Evolutionary conservation across 2,329 filamentous ascomycete genomes (phyloP), one percentile per base, ranked within the genome.

Genomic region (Fusarium continuum): DNA sequence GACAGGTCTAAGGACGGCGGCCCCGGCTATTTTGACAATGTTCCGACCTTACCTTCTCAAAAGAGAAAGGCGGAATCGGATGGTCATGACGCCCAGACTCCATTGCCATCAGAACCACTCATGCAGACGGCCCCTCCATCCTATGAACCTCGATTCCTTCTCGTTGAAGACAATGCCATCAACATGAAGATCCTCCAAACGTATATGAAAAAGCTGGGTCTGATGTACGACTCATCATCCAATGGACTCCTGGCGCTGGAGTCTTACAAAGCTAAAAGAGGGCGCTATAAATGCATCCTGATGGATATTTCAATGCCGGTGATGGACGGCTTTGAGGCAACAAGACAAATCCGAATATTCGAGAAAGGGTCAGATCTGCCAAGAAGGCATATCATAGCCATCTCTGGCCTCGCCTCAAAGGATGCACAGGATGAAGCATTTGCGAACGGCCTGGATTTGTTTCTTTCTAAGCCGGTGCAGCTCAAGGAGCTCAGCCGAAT

Each of bases 231-330:
- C 14, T 72, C 69, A 3, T 76, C 73, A 5, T 65, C 53, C 11
- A 72, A 79, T 48, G 77, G 77, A 0, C 59, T 72, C 9, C 68
- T 76, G 40, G 76, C 76, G 0, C 32, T 78, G 6, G 68, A 76
- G n/a, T 63, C 63, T 3, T 78, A 72, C 46, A 61, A 46, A 20
- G 38, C 61, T 2, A 49, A 61, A 6, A 60, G 65, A 0, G 61
- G 62, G 1, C 38, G 64, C 4, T 77, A 70, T 32, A 61, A 53
- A 17, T 76, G 72, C 45, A 68, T 80, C 2, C 61, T 80, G 8
- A 80, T 78, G 68, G 85, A 87, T 56, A 80, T 86, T 5, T 84
- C 79, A 50, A 87, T 87, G 85, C 85, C 85, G 0, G 72, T 85
- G 8, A 81, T 87, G 68, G 80, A 87, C 58, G 82, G 82, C 0